Evolutionary conservation across 1,284 basidiomycete genomes (phyloP), one percentile per base, ranked within the genome.

Genomic region (Coniferiporia sulphurascens): DNA sequence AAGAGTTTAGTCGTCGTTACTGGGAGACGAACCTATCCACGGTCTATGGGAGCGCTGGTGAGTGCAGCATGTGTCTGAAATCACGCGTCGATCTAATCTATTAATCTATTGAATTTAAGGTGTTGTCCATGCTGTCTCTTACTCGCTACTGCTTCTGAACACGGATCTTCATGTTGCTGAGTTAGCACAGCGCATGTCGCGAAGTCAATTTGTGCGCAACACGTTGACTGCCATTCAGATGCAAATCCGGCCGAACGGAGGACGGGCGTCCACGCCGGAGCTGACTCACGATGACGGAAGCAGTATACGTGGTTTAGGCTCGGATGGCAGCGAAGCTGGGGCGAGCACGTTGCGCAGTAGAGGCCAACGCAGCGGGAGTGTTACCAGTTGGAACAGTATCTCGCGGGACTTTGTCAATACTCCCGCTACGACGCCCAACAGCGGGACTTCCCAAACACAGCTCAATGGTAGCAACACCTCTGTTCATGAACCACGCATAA

Each of bases 111-210:
- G 48, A 34, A 35, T n/a, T 27, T 22, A 65, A 88, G 94, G 91
- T 63, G 85, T 97, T 64, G 90, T 99, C 9, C 96, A 99, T 67
- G 91, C 92, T 1, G 88, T 96, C 38, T 83, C 93, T 0, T 99
- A 96, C 68, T 97, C 96, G 1, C 81, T 99, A 52, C 78, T 99
- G 0, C 80, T 99, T 48, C 84, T 99, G 61, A 99, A 99, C 73
- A 99, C 96, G 22, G 96, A 99, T 72, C 80, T 99, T 17, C 95
- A 99, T 72, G 89, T 99, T 56, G 96, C 95, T 43, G 95, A 98
- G 45, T 79, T 97, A 34, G 74, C 83, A 4, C 86, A 83, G 22
- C 87, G 93, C 64, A 99, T 99, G 97, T 95, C 94, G 4, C 82
- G 91, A n/a, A 82, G 71, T 55, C 94, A 99, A 68, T 99, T 99